Evolutionary conservation across 163 green algal genomes (phyloP).

Genomic region (Chlorella variabilis): DNA sequence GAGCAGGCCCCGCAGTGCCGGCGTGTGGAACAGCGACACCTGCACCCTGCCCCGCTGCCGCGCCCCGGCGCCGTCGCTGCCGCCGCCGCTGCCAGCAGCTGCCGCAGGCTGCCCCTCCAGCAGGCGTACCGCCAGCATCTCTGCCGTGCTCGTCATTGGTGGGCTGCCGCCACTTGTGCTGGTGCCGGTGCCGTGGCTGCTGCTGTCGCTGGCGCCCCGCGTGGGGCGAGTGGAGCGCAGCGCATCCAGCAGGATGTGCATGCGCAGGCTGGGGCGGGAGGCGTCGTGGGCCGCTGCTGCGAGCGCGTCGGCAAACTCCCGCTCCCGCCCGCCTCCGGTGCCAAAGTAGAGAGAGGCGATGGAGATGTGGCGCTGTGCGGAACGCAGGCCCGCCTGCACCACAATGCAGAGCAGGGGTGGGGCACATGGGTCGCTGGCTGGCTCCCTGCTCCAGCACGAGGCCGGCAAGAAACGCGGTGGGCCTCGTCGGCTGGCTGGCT

Average conservation of each 20-base stretch:
- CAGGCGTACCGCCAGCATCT: slow-evolving; percentile 18
- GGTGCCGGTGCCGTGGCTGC: not conserved
- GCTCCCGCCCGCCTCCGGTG: slow-evolving; percentile 22
- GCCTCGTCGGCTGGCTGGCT: too few species aligned
- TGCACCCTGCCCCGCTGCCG: not conserved
- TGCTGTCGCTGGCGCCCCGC: not conserved
- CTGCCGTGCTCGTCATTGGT: slow-evolving; percentile 38
- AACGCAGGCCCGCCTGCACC: slow-evolving; percentile 19
- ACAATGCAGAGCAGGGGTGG: too few species aligned
- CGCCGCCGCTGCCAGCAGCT: not conserved
- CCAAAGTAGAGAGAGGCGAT: slow-evolving; percentile 51
- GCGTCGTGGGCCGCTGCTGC: slow-evolving; percentile 16
- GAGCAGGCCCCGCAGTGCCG: slow-evolving; percentile 41
- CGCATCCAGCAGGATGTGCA: slow-evolving; percentile 46
- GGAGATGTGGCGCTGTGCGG: slow-evolving; percentile 20
- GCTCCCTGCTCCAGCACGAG: too few species aligned
- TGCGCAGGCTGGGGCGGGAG: slow-evolving; percentile 2
- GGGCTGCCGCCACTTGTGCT: too few species aligned
- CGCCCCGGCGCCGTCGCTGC: not conserved
- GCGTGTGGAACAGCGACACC: slow-evolving; percentile 54
- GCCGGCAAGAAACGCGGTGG: too few species aligned
- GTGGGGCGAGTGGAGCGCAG: slow-evolving; percentile 36
- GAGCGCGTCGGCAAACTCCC: slow-evolving; percentile 37
- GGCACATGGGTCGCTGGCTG: not conserved
- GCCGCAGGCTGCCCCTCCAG: not conserved